Conservation (phyloP, 352 stramenopile species). For the Globisporangium emineosum region DNA sequence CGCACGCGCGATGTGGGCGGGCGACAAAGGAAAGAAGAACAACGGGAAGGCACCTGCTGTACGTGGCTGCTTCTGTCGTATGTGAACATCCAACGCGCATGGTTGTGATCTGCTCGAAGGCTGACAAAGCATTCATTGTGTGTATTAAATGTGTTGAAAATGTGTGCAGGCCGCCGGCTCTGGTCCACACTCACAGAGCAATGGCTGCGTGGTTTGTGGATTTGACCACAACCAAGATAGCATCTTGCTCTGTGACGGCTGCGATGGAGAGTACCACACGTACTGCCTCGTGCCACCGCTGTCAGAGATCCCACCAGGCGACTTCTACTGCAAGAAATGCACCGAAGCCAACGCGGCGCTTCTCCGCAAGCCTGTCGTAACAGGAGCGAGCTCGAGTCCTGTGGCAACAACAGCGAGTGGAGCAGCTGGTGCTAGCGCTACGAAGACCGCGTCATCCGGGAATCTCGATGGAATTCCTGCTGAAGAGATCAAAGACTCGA, state of each 20-base stretch:
- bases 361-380: constrained; percentile 35
- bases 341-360: constrained; percentile 41
- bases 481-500: constrained; percentile 64
- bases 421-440: constrained; percentile 1
- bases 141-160: background rate
- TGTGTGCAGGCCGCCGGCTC: background rate
- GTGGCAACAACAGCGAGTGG: background rate
- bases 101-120: background rate
- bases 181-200: constrained; percentile 29
- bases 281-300: constrained; percentile 80
- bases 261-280: constrained; percentile 84
- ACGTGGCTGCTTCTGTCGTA: background rate
- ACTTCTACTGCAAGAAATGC: constrained; percentile 83
- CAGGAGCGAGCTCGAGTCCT: constrained; percentile 6
- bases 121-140: background rate
- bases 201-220: constrained; percentile 68
- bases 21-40: constrained; percentile 15
- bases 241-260: constrained; percentile 83
- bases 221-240: constrained; percentile 72
- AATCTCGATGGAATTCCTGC: constrained; percentile 20
- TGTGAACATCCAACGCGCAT: background rate
- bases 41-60: constrained; percentile 9
- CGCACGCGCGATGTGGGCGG: constrained; percentile 15
- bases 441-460: constrained; percentile 1
- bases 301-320: constrained; percentile 61